Evolutionary conservation across 1,284 basidiomycete species (phyloP).

Genomic region (Hemileia vastatrix): DNA sequence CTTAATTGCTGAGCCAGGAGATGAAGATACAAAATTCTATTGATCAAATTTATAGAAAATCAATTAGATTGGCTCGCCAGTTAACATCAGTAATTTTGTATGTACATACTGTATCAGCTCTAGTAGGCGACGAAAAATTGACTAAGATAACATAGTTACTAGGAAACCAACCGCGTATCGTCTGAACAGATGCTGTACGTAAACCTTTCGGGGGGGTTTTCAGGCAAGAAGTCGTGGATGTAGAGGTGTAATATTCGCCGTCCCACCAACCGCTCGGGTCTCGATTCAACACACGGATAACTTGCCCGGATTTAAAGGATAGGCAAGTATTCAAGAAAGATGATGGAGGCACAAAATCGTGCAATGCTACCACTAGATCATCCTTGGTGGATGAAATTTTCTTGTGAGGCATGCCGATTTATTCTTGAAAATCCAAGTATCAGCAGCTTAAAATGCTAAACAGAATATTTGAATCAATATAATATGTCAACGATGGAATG

Average conservation of each 20-base stretch:
- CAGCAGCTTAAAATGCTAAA: too few species aligned
- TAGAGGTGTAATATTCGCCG: slow-evolving; percentile 54
- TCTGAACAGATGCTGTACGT: too few species aligned
- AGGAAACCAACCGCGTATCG: slow-evolving; percentile 97
- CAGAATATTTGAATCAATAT: too few species aligned
- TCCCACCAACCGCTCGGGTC: slow-evolving; percentile 97
- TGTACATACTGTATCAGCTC: neutral
- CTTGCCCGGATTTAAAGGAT: slow-evolving; percentile 74
- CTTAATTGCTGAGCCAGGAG: too few species aligned
- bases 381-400: too few species aligned
- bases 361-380: slow-evolving; percentile 10
- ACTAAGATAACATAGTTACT: slow-evolving; percentile 51
- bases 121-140: neutral
- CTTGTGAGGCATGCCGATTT: too few species aligned
- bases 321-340: slow-evolving; percentile 55
- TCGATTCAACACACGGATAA: slow-evolving; percentile 76
- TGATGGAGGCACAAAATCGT: slow-evolving; percentile 12
- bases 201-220: too few species aligned
- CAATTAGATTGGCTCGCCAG: too few species aligned
- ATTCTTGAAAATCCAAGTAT: too few species aligned
- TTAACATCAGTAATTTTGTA: neutral
- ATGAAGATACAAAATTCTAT: too few species aligned
- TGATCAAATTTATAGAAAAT: too few species aligned
- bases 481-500: too few species aligned
- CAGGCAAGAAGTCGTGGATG: neutral